Base-by-base conservation (phyloP, 495 filamentous ascomycete genomes). In the Paragyromitra xinjiangensis region DNA sequence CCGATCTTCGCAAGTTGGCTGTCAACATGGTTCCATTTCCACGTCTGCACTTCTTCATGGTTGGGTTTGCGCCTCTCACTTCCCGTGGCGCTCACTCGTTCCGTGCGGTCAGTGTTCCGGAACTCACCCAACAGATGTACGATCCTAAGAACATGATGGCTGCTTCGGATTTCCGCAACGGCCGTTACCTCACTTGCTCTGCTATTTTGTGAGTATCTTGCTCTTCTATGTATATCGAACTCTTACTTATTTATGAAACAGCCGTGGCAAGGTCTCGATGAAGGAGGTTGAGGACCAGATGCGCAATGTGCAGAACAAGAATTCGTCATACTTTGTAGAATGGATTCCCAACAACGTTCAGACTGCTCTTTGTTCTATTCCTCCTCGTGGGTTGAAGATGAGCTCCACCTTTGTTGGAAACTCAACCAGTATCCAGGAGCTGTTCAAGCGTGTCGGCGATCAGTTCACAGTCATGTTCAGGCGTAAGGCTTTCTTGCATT, bases 111-210 rank as follows among this genome's bases (percentile, higher is more conserved):
- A 93, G 90, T 83, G 95, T 99, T 74, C 95, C 96, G 44, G 95
- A 99, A 89, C 90, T 99, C 86, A 99, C 95, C 83, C 95, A 99
- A 89, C 95, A 99, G 87, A 99, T 99, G 94, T 99, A 93, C 89
- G 95, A 99, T 88, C 95, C 95, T 83, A 99, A 99, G 93, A 99
- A 99, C 90, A 99, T 99, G 95, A 99, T 99, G 95, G 95, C 95
- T 86, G 95, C 95, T 70, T 95, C 94, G 67, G 95, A 99, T 88
- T 99, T 99, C 92, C 92, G 95, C 82, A 99, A 99, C 85, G 95
- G 95, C 83, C 96, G 95, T 79, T 99, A 99, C 88, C 91, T 99
- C 75, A 99, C 95, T 75, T 99, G 95, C 91, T 97, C 94, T 86
- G 95, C 96, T 86, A 97, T 99, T 87, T 99, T 98, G 86, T 88